Percentiles rank a stretch among this genome's conserved stretches.
Conservation (phyloP, 495 filamentous ascomycete species). For the Hypoxylon perforatum region DNA sequence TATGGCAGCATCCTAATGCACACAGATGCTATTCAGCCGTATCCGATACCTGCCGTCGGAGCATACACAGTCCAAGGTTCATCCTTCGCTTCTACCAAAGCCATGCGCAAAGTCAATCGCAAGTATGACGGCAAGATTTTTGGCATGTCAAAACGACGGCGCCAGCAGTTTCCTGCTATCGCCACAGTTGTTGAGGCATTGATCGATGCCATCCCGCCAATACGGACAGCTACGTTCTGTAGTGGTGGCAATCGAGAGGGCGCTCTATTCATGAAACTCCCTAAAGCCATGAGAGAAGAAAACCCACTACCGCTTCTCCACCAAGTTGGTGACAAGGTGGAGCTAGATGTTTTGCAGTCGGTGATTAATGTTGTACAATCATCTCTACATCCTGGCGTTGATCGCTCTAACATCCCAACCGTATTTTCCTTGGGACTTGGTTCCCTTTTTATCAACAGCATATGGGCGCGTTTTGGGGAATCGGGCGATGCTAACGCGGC, state of each 20-base stretch:
- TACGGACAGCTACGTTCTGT: slow-evolving; percentile 82
- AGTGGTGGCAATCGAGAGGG: slow-evolving; percentile 89
- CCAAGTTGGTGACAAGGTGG: slow-evolving; percentile 52
- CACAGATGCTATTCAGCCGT: slow-evolving; percentile 72
- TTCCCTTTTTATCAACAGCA: slow-evolving; percentile 52
- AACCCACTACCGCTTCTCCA: slow-evolving; percentile 70
- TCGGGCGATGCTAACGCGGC: slow-evolving; percentile 65
- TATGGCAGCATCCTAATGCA: slow-evolving; percentile 89
- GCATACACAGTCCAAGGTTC: slow-evolving; percentile 73
- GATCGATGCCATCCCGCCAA: slow-evolving; percentile 72
- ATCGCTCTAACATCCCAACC: slow-evolving; percentile 60
- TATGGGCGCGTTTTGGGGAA: slow-evolving; percentile 60
- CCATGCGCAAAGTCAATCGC: slow-evolving; percentile 66
- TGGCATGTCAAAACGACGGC: slow-evolving; percentile 83
- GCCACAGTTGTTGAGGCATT: slow-evolving; percentile 80
- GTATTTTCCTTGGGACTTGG: slow-evolving; percentile 56
- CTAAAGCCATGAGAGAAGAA: slow-evolving; percentile 64
- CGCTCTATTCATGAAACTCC: slow-evolving; percentile 74
- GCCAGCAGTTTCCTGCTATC: slow-evolving; percentile 85
- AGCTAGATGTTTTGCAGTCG: slow-evolving; percentile 54
- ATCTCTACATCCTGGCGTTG: slow-evolving; percentile 62
- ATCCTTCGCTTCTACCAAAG: slow-evolving; percentile 70
- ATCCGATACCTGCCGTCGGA: slow-evolving; percentile 88
- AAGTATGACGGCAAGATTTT: slow-evolving; percentile 72
- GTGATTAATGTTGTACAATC: slow-evolving; percentile 62